phyloP scores from a whole-genome alignment of 306 rosid species.

The Ziziphus jujuba region DNA sequence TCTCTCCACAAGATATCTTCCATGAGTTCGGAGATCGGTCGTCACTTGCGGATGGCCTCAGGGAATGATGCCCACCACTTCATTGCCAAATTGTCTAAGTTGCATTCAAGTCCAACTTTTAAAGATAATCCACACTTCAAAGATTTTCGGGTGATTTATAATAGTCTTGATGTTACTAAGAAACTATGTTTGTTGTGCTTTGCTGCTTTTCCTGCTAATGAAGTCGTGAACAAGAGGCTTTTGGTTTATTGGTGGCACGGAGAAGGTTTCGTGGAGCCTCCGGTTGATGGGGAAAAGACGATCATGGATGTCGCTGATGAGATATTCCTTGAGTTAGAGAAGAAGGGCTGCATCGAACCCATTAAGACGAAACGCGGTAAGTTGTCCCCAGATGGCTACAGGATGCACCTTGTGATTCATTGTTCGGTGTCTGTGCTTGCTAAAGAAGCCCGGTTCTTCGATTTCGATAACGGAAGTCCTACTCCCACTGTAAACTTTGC shows the following conservation, averaged over 20 bases:
- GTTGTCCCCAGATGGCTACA: conserved; percentile 15
- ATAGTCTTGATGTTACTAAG: neutral
- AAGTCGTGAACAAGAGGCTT: conserved; percentile 21
- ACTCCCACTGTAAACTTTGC: conserved; percentile 12
- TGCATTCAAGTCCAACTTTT: neutral
- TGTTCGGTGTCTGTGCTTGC: neutral
- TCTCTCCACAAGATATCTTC: neutral
- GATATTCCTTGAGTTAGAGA: neutral
- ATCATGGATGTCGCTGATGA: neutral
- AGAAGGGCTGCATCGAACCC: conserved; percentile 4
- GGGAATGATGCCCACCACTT: neutral
- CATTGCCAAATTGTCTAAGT: neutral
- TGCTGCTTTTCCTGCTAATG: conserved; percentile 27
- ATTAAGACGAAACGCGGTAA: conserved; percentile 5
- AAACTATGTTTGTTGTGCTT: conserved; percentile 18
- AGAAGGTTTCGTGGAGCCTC: conserved; percentile 21
- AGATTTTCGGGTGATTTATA: neutral
- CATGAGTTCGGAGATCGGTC: neutral
- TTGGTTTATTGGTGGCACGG: conserved; percentile 33
- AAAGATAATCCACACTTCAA: neutral
- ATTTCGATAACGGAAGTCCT: neutral
- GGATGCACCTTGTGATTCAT: conserved; percentile 5
- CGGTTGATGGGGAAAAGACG: neutral
- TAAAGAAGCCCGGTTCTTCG: neutral
- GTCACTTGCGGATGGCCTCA: neutral